Evolutionary conservation across 2,329 filamentous ascomycete genomes (phyloP), one percentile per base, ranked within the genome.

Genomic region (Paecilomyces sp.): DNA sequence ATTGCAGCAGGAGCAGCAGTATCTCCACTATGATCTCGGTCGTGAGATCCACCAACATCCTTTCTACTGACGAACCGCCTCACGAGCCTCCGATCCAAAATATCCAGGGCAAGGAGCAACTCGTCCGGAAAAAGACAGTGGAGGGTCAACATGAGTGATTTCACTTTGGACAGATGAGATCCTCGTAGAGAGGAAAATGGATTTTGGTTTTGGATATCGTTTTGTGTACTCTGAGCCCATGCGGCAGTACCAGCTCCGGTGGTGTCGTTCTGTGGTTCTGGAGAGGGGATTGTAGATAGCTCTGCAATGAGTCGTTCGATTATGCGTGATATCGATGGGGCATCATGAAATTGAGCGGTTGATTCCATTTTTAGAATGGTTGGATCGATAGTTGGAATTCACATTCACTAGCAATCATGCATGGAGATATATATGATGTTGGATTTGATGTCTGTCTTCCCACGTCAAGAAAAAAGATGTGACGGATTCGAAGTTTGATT

Each of bases 81-180:
- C 34, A 96, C 85, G 0, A 94, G 83, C 2, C 82, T 78, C 28
- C 91, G 84, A 73, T 99, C 94, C 0, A 99, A 81, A 0, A 97
- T 81, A 73, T 97, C 92, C 2, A 99, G 81, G 0, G 93, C 91
- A 2, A 91, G 90, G 0, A 97, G 85, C 1, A 97, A 77, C 58
- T 91, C 83, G 63, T 85, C 85, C 0, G 92, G 92, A 69, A 95
- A 95, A 13, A 97, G 78, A 34, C 91, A 89, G 76, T 97, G 92
- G 0, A 96, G 83, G 0, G 90, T 91, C 1, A 91, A 78, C n/a
- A 96, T 78, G 15, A 89, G 76, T 55, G 83, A 80, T 65, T 82
- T 83, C 55, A 72, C 60, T 61, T 68, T 64, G 54, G 71, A 57
- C 7, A 69, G 56, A 53, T 67, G 59, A 47, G 62, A 36, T 41